Base-by-base conservation (phyloP, 2,329 filamentous ascomycete genomes). In the Colletotrichum sp. region DNA sequence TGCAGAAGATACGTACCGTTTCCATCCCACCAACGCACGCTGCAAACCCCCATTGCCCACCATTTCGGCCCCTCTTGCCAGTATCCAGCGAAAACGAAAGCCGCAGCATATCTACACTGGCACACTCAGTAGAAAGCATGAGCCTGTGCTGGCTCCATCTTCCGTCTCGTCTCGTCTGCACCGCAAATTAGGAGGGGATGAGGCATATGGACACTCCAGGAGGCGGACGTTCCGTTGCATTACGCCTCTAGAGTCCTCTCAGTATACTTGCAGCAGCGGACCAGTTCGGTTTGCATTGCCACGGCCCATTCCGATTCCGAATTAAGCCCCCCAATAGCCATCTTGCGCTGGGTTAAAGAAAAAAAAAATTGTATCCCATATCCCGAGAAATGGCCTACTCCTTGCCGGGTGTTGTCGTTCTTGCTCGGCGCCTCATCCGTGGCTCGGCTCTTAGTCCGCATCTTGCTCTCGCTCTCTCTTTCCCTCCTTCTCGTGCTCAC, bases 41-140 rank as follows among this genome's bases (percentile, higher is more conserved):
- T 59, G 70, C 57, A 75, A 73, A 75, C 73, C 73, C 73, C 73
- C 73, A 75, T 64, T 60, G 60, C 57, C 25, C 27, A n/a, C 25
- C 27, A 8, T 15, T 34, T 73, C 72, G 59, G 73, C 70, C 64
- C 70, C 70, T 75, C 64, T 57, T 44, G 55, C 55, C 63, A 60
- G 63, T 48, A 52, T 64, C 55, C 63, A 52, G 63, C 59, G 52
- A 32, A 63, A 28, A 32, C 59, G 44, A 48, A 22, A 71, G 39
- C 52, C 25, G 32, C 25, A 27, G 66, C 28, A 44, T 48, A 48
- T 48, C 44, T 48, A 48, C 44, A 44, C 39, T n/a, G 19, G 8
- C 16, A 39, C 36, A 39, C 15, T 39, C 36, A 39, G 39, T 44
- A 44, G 39, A 12, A 59, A 36, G 60, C 60, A 36, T 22, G 60